Evolutionary conservation across 1,284 basidiomycete genomes (phyloP).

Genomic region (Vanrija humicola): DNA sequence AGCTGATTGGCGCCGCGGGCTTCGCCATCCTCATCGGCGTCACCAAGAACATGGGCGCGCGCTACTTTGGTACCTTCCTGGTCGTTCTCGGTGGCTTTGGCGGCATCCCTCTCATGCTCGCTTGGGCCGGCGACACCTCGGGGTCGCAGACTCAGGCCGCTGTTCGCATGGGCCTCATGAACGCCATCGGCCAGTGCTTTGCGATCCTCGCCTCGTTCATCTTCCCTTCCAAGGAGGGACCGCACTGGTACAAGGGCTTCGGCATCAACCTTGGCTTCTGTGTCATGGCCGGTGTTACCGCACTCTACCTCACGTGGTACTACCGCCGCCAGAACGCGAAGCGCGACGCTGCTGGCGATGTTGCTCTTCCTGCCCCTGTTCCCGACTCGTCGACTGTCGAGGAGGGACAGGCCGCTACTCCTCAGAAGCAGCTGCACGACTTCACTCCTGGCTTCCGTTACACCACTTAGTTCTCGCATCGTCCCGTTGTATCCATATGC

Average conservation of each 20-base stretch:
- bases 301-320: slow-evolving; percentile 7
- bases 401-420: neutral
- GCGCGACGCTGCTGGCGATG: neutral
- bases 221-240: slow-evolving; percentile 37
- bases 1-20: slow-evolving; percentile 42
- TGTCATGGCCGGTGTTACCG: neutral
- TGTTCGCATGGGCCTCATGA: slow-evolving; percentile 41
- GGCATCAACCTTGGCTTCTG: slow-evolving; percentile 36
- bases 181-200: slow-evolving; percentile 40
- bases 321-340: slow-evolving; percentile 7
- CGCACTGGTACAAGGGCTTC: slow-evolving; percentile 35
- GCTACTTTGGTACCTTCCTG: slow-evolving; percentile 47
- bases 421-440: slow-evolving; percentile 11
- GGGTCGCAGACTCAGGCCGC: slow-evolving; percentile 34
- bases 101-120: slow-evolving; percentile 37
- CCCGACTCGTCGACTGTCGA: neutral
- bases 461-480: neutral
- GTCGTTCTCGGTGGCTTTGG: slow-evolving; percentile 45
- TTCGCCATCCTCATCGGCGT: slow-evolving; percentile 46
- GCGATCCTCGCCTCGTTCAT: slow-evolving; percentile 33
- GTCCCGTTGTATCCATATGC: too few species aligned
- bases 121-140: slow-evolving; percentile 24
- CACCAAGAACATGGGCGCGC: slow-evolving; percentile 28
- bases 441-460: slow-evolving; percentile 14
- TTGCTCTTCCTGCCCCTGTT: neutral